phyloP scores from a whole-genome alignment of 805 yeast species.

The Lachancea mirantina region DNA sequence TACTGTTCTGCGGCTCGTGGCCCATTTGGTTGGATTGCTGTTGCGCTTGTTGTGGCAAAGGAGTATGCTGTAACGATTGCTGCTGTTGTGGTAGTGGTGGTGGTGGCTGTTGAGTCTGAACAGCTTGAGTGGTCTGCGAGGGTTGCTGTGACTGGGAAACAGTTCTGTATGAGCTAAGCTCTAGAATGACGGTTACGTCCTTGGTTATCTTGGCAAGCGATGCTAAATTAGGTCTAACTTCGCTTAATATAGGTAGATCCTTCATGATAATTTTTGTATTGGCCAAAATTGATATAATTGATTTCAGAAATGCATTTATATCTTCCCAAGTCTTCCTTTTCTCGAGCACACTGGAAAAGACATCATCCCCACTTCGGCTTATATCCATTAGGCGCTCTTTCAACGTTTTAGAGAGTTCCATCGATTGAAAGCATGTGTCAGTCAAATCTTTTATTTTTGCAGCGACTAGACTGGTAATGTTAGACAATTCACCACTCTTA shows the following conservation, averaged over 20 bases:
- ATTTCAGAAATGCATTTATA: slow-evolving; percentile 70
- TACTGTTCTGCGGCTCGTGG: no score
- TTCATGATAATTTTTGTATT: slow-evolving; percentile 75
- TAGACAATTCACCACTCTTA: slow-evolving; percentile 20
- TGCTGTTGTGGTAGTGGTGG: slow-evolving; percentile 1
- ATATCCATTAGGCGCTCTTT: slow-evolving; percentile 48
- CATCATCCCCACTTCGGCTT: slow-evolving; percentile 19
- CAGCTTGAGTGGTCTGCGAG: slow-evolving; percentile 3
- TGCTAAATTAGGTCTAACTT: slow-evolving; percentile 72
- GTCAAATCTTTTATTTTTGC: slow-evolving; percentile 70
- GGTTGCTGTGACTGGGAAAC: slow-evolving; percentile 15
- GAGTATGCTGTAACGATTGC: slow-evolving; percentile 1
- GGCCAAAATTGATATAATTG: slow-evolving; percentile 76
- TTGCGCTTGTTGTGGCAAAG: neutral
- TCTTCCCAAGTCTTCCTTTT: slow-evolving; percentile 77
- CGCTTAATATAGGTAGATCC: slow-evolving; percentile 73
- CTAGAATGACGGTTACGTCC: slow-evolving; percentile 82
- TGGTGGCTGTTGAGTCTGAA: neutral
- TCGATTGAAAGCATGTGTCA: slow-evolving; percentile 65
- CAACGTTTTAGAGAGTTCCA: slow-evolving; percentile 71
- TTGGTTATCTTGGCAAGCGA: slow-evolving; percentile 81
- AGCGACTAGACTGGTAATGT: slow-evolving; percentile 37
- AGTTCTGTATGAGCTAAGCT: slow-evolving; percentile 47
- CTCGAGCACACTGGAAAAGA: slow-evolving; percentile 40
- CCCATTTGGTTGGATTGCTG: no score